phyloP scores from a whole-genome alignment of 2,329 filamentous ascomycete species.

The Metarhizium guizhouense region DNA sequence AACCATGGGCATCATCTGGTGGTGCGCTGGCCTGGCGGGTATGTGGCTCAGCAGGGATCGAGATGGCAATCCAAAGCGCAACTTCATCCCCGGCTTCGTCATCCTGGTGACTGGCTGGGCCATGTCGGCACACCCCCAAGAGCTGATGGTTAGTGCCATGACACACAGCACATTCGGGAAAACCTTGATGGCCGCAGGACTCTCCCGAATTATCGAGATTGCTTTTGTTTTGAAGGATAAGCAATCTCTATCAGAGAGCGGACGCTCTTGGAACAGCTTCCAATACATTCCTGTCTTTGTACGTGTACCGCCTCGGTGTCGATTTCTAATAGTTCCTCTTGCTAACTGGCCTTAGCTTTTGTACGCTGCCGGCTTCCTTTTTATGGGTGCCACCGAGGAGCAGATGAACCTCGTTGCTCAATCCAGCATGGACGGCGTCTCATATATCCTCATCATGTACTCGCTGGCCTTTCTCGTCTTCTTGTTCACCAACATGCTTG shows the following conservation, averaged over 20 bases:
- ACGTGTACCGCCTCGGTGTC: constrained; percentile 26
- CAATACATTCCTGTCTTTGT: constrained; percentile 46
- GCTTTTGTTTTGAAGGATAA: constrained; percentile 76
- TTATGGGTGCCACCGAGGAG: constrained; percentile 96
- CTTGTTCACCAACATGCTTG: constrained; percentile 80
- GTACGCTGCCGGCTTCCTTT: constrained; percentile 87
- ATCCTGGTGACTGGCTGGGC: constrained; percentile 89
- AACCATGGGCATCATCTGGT: constrained; percentile 99
- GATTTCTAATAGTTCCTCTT: neutral
- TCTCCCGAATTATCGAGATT: constrained; percentile 82
- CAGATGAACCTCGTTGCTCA: constrained; percentile 74
- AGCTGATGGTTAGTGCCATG: constrained; percentile 73
- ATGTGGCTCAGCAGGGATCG: constrained; percentile 84
- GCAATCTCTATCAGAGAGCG: constrained; percentile 54
- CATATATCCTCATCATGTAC: constrained; percentile 87
- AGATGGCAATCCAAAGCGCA: constrained; percentile 79
- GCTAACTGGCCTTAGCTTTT: constrained; percentile 52
- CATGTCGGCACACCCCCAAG: constrained; percentile 88
- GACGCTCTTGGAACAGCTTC: constrained; percentile 56
- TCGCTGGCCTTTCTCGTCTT: constrained; percentile 86
- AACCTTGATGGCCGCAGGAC: constrained; percentile 82
- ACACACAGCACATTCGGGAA: constrained; percentile 89
- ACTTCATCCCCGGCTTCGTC: constrained; percentile 86
- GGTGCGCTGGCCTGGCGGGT: constrained; percentile 83
- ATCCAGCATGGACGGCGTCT: constrained; percentile 75